phyloP scores from a whole-genome alignment of 768 basidiomycete species.

The Chiua virens region DNA sequence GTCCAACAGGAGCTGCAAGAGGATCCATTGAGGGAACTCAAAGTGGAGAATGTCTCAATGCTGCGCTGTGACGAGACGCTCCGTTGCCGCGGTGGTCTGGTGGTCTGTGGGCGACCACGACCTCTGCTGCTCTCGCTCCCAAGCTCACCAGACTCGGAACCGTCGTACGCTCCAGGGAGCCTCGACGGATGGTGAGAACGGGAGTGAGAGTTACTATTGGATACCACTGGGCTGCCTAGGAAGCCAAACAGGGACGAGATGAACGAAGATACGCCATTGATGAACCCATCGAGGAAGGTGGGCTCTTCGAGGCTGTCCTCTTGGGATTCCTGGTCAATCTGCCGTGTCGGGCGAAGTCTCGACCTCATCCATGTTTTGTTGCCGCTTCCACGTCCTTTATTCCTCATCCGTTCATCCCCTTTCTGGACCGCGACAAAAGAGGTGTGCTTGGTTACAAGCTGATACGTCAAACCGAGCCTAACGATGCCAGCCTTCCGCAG shows the following conservation, averaged over 20 bases:
- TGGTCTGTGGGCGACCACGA: background rate
- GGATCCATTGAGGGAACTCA: constrained; percentile 47
- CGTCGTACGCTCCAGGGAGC: constrained; percentile 25
- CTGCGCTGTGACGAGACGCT: constrained; percentile 29
- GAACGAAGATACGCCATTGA: constrained; percentile 17
- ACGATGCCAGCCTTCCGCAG: constrained; percentile 47
- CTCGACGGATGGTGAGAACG: constrained; percentile 1
- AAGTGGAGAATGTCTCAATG: constrained; percentile 40
- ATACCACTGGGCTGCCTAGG: background rate
- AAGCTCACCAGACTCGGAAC: constrained; percentile 14
- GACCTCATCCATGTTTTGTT: constrained; percentile 15
- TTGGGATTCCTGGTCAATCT: too few relatives aligned
- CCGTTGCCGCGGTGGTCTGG: constrained; percentile 1
- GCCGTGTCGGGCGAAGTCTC: constrained; percentile 6
- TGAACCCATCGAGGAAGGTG: constrained; percentile 18
- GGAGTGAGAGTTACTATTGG: background rate
- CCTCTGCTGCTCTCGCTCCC: background rate
- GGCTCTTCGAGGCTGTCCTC: too few relatives aligned
- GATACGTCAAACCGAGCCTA: constrained; percentile 50
- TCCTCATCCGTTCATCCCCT: constrained; percentile 23
- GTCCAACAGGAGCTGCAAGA: constrained; percentile 38
- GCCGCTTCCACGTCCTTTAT: background rate
- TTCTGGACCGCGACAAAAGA: constrained; percentile 56
- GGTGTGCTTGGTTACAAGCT: constrained; percentile 51
- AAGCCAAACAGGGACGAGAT: constrained; percentile 17